Conservation (phyloP, 2,329 filamentous ascomycete species). For the Aspergillus sp. region DNA sequence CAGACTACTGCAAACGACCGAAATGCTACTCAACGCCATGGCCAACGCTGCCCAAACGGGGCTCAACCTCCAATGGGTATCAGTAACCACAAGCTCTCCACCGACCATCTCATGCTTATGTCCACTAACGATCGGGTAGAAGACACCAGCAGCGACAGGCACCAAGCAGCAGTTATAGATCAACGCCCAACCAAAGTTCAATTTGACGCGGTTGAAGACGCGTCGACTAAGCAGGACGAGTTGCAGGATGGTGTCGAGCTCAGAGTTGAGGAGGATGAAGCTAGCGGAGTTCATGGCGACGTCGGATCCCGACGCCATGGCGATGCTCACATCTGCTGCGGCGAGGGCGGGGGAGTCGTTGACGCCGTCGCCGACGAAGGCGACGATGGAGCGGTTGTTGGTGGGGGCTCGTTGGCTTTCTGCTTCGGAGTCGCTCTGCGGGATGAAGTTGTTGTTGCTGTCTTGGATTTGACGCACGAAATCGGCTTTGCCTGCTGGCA, state of each 20-base stretch:
- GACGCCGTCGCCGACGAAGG: constrained; percentile 84
- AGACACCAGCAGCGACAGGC: constrained; percentile 76
- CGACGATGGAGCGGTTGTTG: constrained; percentile 60
- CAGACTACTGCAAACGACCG: constrained; percentile 81
- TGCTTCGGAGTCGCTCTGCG: constrained; percentile 3
- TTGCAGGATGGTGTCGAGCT: constrained; percentile 69
- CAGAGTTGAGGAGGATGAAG: constrained; percentile 75
- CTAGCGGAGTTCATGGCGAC: constrained; percentile 79
- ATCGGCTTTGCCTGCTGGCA: constrained; percentile 73
- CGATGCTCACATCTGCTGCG: constrained; percentile 79
- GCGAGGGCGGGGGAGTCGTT: constrained; percentile 83
- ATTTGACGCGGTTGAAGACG: constrained; percentile 75
- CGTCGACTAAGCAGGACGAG: constrained; percentile 69
- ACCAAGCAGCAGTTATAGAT: constrained; percentile 79
- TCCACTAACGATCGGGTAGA: constrained; percentile 62
- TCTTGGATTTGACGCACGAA: constrained; percentile 45
- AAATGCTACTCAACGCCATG: constrained; percentile 91
- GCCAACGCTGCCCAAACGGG: constrained; percentile 79
- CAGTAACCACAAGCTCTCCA: constrained; percentile 32
- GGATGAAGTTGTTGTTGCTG: constrained; percentile 12
- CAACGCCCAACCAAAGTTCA: constrained; percentile 85
- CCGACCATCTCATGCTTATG: constrained; percentile 36
- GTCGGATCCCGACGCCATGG: constrained; percentile 77
- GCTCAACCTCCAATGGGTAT: constrained; percentile 49
- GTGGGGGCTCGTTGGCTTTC: constrained; percentile 15